Base-by-base conservation (phyloP, 306 rosid species). In the Erythrophleum fordii region DNA sequence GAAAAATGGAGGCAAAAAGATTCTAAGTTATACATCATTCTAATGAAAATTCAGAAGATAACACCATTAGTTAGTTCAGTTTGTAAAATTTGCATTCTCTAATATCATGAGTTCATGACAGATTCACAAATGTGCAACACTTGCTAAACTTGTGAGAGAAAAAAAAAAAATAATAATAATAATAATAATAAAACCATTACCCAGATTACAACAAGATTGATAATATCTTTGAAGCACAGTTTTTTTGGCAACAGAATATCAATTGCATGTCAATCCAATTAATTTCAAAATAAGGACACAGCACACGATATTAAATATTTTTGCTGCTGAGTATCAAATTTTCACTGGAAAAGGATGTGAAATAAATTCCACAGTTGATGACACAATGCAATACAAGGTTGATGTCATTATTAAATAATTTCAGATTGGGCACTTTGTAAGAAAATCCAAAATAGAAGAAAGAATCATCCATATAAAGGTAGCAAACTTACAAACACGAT, bases 281-380 rank as follows among this genome's bases (percentile, higher is more conserved):
- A 66, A 41, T 59, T 82, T 60, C 73, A 53, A 29, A 29, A 46
- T 4, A 67, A 29, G 64, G 72, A 81, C 48, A 69, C 29, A 48
- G 65, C 67, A 8, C 45, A 81, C 29, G 39, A 59, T 22, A 6
- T 55, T 0, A 34, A 26, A 48, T 8, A 28, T 6, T 69, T 45
- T 56, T 49, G 26, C 29, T 49, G 26, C 29, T 69, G 61, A 23
- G 44, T 6, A 42, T 28, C 26, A 70, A 59, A 18, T 60, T 48
- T 69, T 53, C 41, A 41, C 44, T 22, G 58, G 39, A 11, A 22
- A 71, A 72, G 39, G 23, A 26, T 45, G 51, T 23, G 28, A 65
- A 76, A 48, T 58, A 60, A 55, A 42, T 53, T 52, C 48, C 22
- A 28, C 12, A 22, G 25, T 66, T 70, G 74, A 25, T 26, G 55